Conservation (phyloP, 805 yeast genomes). For the Pichia phayaonensis region DNA sequence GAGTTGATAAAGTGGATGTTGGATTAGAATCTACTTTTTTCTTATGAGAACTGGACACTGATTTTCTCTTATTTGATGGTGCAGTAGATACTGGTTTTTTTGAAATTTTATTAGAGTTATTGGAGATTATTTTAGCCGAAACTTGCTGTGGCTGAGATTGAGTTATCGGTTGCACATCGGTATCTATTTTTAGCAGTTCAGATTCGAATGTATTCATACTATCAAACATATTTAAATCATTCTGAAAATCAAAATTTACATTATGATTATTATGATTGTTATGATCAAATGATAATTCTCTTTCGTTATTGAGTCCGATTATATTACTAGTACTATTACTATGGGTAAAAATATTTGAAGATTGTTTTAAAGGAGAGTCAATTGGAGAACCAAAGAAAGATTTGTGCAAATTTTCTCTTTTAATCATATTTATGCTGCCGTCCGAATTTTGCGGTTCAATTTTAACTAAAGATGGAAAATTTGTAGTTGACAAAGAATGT, state of each 20-base stretch:
- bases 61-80: neutral
- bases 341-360: neutral
- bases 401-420: neutral
- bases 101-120: neutral
- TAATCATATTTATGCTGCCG: neutral
- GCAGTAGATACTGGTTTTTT: neutral
- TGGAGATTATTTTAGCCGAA: neutral
- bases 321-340: constrained; percentile 9
- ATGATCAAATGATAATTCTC: constrained; percentile 7
- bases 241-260: constrained; percentile 22
- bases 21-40: neutral
- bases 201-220: constrained; percentile 5
- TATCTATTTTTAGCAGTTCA: neutral
- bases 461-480: neutral
- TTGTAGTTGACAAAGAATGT: constrained; percentile 1
- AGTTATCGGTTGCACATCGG: neutral
- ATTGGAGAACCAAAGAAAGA: constrained; percentile 17
- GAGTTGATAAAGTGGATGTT: neutral
- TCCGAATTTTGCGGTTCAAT: neutral
- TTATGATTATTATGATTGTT: constrained; percentile 14
- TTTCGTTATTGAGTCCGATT: constrained; percentile 9
- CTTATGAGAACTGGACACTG: neutral
- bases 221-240: constrained; percentile 25
- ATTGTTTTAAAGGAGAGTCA: constrained; percentile 16
- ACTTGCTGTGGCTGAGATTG: neutral